Conservation (phyloP, 495 filamentous ascomycete species). For the Paragyromitra xinjiangensis region DNA sequence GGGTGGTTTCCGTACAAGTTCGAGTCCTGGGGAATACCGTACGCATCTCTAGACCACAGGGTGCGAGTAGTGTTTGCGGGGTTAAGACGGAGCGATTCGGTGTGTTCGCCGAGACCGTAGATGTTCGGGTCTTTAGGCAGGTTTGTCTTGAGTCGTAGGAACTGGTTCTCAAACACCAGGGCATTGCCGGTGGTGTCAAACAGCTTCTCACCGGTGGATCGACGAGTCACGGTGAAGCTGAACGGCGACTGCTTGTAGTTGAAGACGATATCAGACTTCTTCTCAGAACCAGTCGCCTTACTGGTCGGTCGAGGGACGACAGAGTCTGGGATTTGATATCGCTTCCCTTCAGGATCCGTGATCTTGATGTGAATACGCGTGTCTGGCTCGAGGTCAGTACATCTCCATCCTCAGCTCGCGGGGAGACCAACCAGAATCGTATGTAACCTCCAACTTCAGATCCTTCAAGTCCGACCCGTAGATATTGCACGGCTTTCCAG, state of each 20-base stretch:
- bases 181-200: conserved; percentile 77
- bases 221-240: conserved; percentile 75
- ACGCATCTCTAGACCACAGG: conserved; percentile 80
- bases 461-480: conserved; percentile 75
- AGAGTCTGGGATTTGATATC: conserved; percentile 80
- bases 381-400: conserved; percentile 61
- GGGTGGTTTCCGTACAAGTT: conserved; percentile 88
- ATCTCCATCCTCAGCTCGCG: background rate
- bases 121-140: conserved; percentile 74
- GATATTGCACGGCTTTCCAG: conserved; percentile 73
- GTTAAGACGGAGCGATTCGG: conserved; percentile 74
- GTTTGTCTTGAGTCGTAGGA: conserved; percentile 73
- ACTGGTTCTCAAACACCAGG: conserved; percentile 82
- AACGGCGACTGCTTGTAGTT: conserved; percentile 74
- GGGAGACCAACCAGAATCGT: conserved; percentile 71
- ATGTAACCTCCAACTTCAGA: conserved; percentile 75
- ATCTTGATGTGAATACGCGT: conserved; percentile 84
- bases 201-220: conserved; percentile 71
- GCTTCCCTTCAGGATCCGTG: conserved; percentile 74
- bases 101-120: conserved; percentile 84
- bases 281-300: conserved; percentile 53
- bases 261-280: conserved; percentile 69
- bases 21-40: conserved; percentile 69
- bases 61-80: conserved; percentile 80
- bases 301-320: conserved; percentile 71